These are phyloP conservation scores for Tremella yokohamensis DNA, from an alignment of 768 basidiomycete genomes.

Conservation along the genomic window DNA sequence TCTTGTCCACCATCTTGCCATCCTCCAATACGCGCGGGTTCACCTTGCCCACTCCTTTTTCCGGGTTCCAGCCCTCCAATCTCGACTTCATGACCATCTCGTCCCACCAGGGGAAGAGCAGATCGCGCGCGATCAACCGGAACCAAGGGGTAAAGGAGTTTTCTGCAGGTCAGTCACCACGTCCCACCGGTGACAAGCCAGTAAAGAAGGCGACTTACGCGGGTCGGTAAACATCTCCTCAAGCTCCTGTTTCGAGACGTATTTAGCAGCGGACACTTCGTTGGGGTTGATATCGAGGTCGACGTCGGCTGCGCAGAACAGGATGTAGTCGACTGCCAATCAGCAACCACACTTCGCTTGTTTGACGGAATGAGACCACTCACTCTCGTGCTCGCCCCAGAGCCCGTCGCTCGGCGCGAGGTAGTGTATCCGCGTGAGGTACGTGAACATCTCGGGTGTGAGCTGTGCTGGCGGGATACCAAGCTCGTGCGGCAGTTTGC, in stretches of 20 bases:
- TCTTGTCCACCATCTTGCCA: constrained; percentile 24
- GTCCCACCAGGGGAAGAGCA: constrained; percentile 99
- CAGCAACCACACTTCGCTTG: no score
- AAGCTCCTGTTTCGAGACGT: constrained; percentile 85
- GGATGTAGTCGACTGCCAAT: constrained; percentile 84
- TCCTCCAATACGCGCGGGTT: constrained; percentile 31
- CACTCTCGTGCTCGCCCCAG: constrained; percentile 99
- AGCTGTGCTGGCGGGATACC: constrained; percentile 80
- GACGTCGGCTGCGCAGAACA: constrained; percentile 88
- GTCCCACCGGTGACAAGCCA: constrained; percentile 8
- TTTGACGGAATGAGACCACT: constrained; percentile 19
- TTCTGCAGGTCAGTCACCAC: constrained; percentile 53
- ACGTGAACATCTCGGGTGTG: constrained; percentile 80
- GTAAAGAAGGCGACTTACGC: constrained; percentile 54
- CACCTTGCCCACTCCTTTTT: constrained; percentile 28
- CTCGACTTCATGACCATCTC: constrained; percentile 65
- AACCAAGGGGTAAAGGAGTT: constrained; percentile 98
- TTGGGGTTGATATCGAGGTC: constrained; percentile 75
- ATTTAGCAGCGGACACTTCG: constrained; percentile 86
- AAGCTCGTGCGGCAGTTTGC: constrained; percentile 94
- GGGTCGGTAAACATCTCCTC: constrained; percentile 82
- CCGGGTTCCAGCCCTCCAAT: constrained; percentile 32
- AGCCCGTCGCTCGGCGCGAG: constrained; percentile 84
- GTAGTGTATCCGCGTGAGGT: constrained; percentile 94
- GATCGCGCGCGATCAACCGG: constrained; percentile 93